Conservation (phyloP, 129 eudicot genomes). For the Glebionis coronaria region DNA sequence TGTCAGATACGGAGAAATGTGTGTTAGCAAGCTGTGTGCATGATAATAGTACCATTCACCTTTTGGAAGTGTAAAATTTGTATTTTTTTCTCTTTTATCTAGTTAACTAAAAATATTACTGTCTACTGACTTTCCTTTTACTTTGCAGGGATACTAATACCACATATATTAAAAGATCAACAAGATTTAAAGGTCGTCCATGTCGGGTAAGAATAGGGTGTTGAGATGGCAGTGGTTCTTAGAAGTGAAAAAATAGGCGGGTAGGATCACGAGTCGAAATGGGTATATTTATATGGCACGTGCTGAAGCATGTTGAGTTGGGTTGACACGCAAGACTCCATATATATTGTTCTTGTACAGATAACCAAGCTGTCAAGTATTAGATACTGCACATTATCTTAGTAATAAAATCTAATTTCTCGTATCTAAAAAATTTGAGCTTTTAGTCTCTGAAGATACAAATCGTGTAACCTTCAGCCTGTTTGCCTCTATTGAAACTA, state of each 20-base stretch:
- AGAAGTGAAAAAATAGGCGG: neutral
- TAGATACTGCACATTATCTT: too few relatives aligned
- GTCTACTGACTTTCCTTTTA: conserved; percentile 19
- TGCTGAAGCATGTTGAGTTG: neutral
- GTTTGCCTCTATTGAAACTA: too few relatives aligned
- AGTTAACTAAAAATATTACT: neutral
- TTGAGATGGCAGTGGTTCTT: conserved; percentile 5
- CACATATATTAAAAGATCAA: too few relatives aligned
- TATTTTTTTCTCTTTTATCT: conserved; percentile 2
- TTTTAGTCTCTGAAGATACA: too few relatives aligned
- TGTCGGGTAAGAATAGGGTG: conserved; percentile 62
- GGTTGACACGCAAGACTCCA: neutral
- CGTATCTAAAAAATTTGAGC: too few relatives aligned
- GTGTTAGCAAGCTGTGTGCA: conserved; percentile 87
- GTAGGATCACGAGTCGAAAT: too few relatives aligned
- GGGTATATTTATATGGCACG: too few relatives aligned
- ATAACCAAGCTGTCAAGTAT: too few relatives aligned
- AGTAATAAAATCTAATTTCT: too few relatives aligned
- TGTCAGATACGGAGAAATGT: conserved; percentile 85
- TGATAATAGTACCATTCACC: conserved; percentile 77
- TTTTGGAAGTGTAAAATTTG: conserved; percentile 60
- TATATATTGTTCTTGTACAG: too few relatives aligned
- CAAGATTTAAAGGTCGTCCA: conserved; percentile 87
- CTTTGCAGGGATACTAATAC: too few relatives aligned
- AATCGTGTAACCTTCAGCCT: too few relatives aligned